phyloP scores from a whole-genome alignment of 2,329 filamentous ascomycete species.

The Alternaria ventricosa region DNA sequence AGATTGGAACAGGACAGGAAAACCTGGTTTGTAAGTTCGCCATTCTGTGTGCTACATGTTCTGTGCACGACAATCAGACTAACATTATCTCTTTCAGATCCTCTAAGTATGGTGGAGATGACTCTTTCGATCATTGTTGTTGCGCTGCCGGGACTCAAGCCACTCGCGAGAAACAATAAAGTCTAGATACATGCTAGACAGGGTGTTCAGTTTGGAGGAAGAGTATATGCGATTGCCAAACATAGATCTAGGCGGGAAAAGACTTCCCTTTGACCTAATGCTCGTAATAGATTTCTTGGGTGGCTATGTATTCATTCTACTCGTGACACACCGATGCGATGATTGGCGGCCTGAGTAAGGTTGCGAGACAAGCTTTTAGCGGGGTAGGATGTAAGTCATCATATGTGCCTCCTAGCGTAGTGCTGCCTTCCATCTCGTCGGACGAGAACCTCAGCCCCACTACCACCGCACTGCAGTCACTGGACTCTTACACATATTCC shows the following conservation, averaged over 20 bases:
- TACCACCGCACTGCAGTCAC: too few species aligned
- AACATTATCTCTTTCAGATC: slow-evolving; percentile 6
- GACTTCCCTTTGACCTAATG: neutral
- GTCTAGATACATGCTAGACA: neutral
- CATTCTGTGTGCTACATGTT: fast-evolving
- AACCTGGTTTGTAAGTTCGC: slow-evolving; percentile 33
- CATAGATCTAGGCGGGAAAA: neutral
- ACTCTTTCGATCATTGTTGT: slow-evolving; percentile 31
- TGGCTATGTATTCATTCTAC: too few species aligned
- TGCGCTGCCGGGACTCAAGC: slow-evolving; percentile 27
- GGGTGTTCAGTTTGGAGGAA: too few species aligned
- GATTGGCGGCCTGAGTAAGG: too few species aligned
- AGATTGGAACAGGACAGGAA: slow-evolving; percentile 28
- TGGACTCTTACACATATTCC: too few species aligned
- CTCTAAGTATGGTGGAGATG: slow-evolving; percentile 33
- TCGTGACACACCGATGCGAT: too few species aligned
- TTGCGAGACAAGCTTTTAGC: too few species aligned
- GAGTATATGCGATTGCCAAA: too few species aligned
- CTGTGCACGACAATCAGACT: neutral
- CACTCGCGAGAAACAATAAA: slow-evolving; percentile 7
- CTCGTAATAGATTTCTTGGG: neutral
- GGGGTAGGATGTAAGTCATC: too few species aligned
- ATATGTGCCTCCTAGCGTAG: too few species aligned
- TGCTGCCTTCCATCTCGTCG: too few species aligned
- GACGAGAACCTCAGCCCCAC: too few species aligned